Percentiles rank a stretch among this genome's conserved stretches.
Conservation (phyloP, 441 rosid genomes). For the Flueggea neowawraea region DNA sequence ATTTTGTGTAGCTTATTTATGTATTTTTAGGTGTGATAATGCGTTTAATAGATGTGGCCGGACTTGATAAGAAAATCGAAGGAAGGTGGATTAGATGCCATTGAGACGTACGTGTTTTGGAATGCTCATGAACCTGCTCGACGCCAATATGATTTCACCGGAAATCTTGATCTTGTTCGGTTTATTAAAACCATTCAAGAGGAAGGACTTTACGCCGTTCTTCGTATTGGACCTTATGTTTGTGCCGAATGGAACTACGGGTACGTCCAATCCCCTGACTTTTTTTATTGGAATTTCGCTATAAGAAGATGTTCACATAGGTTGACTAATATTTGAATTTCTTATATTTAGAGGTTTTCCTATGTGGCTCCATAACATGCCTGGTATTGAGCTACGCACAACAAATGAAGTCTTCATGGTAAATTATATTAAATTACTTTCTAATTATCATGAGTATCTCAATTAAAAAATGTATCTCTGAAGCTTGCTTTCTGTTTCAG, state of each 20-base stretch:
- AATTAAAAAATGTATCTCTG: too few relatives aligned
- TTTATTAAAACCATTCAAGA: slow-evolving; percentile 37
- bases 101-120: slow-evolving; percentile 85
- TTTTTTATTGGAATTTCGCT: too few relatives aligned
- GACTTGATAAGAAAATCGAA: slow-evolving; percentile 65
- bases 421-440: not conserved
- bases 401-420: slow-evolving; percentile 42
- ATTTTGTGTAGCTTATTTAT: not conserved
- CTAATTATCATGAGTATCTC: too few relatives aligned
- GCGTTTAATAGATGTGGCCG: slow-evolving; percentile 60
- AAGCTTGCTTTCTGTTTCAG: slow-evolving; percentile 4
- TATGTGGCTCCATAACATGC: slow-evolving; percentile 50
- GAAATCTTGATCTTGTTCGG: slow-evolving; percentile 35
- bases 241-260: slow-evolving; percentile 72
- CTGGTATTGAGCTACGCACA: slow-evolving; percentile 32
- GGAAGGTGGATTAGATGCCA: slow-evolving; percentile 69
- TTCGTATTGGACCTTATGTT: slow-evolving; percentile 68
- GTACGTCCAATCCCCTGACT: slow-evolving; percentile 14
- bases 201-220: slow-evolving; percentile 40
- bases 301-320: too few relatives aligned
- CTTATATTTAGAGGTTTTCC: slow-evolving; percentile 40
- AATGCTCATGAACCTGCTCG: slow-evolving; percentile 73
- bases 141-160: slow-evolving; percentile 43
- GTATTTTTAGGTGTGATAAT: not conserved
- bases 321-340: not conserved